A percentile compares a stretch with the other conserved stretches of the same genome.
Evolutionary conservation across 371 early-diverging fungal species (phyloP).

Genomic region (Actinomortierella wolfii): DNA sequence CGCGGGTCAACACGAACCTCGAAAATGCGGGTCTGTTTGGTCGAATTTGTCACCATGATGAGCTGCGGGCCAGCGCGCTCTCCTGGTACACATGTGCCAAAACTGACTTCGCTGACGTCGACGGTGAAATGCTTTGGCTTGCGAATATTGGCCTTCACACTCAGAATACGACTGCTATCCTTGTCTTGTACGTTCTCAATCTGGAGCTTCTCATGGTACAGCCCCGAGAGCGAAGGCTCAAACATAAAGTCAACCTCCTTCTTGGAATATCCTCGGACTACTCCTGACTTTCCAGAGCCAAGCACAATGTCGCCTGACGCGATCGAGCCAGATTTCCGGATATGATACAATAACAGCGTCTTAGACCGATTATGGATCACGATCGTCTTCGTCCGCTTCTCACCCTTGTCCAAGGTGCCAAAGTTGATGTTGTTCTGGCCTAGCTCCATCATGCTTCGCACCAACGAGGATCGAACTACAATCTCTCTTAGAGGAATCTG

Average conservation of each 20-base stretch:
- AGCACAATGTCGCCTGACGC: conserved; percentile 92
- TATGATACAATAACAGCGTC: conserved; percentile 86
- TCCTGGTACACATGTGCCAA: conserved; percentile 74
- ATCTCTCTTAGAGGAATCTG: conserved; percentile 95
- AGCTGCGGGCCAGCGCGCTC: conserved; percentile 53
- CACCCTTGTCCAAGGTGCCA: conserved; percentile 89
- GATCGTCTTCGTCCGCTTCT: conserved; percentile 86
- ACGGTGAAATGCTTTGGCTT: conserved; percentile 90
- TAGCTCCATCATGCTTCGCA: conserved; percentile 88
- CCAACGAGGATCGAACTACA: conserved; percentile 83
- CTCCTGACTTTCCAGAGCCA: conserved; percentile 79
- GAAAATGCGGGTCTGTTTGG: conserved; percentile 80
- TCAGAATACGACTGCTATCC: conserved; percentile 78
- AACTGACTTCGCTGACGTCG: conserved; percentile 74
- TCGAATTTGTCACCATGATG: conserved; percentile 80
- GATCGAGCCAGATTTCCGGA: conserved; percentile 95
- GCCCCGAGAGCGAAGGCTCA: conserved; percentile 87
- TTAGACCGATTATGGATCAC: conserved; percentile 92
- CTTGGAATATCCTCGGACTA: conserved; percentile 90
- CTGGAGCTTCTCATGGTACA: conserved; percentile 84
- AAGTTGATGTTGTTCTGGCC: conserved; percentile 98
- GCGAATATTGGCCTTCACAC: conserved; percentile 90
- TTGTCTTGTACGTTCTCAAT: conserved; percentile 92
- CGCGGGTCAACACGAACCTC: conserved; percentile 80
- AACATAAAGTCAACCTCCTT: conserved; percentile 93